phyloP scores from a whole-genome alignment of 1,284 basidiomycete species.

The Fistulina hepatica region DNA sequence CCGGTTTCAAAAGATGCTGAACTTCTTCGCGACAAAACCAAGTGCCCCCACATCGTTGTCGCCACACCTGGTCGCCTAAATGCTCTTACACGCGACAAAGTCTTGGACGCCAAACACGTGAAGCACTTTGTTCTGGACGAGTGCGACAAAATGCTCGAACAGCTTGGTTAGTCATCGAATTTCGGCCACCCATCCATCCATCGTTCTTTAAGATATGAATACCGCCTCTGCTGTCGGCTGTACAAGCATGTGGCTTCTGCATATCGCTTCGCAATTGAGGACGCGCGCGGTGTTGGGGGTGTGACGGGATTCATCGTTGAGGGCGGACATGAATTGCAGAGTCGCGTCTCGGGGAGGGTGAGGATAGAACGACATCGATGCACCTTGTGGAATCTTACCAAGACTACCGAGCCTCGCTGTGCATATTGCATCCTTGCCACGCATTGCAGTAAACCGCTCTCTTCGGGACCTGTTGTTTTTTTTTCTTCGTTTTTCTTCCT shows the following conservation, averaged over 20 bases:
- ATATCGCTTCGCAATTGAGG: constrained; percentile 19
- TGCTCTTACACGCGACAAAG: constrained; percentile 87
- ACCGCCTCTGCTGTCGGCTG: background rate
- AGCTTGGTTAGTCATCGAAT: constrained; percentile 98
- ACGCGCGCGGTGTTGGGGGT: too few relatives aligned
- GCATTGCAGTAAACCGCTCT: constrained; percentile 1
- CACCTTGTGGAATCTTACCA: background rate
- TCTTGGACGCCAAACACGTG: constrained; percentile 85
- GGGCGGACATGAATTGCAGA: too few relatives aligned
- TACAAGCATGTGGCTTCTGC: constrained; percentile 16
- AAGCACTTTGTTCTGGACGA: constrained; percentile 99
- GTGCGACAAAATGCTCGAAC: constrained; percentile 99
- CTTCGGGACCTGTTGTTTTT: constrained; percentile 20
- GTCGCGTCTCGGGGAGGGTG: constrained; percentile 7
- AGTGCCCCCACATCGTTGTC: constrained; percentile 98
- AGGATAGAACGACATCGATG: background rate
- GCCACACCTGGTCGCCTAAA: constrained; percentile 96
- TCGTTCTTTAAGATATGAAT: constrained; percentile 27
- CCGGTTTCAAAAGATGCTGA: constrained; percentile 93
- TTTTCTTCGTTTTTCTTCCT: constrained; percentile 37
- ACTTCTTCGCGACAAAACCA: constrained; percentile 88
- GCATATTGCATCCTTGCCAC: constrained; percentile 17
- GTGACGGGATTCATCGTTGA: too few relatives aligned
- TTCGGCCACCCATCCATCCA: constrained; percentile 37
- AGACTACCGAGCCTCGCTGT: background rate